Conservation (phyloP, 2,329 filamentous ascomycete species). For the Paraconiothyrium sp. region DNA sequence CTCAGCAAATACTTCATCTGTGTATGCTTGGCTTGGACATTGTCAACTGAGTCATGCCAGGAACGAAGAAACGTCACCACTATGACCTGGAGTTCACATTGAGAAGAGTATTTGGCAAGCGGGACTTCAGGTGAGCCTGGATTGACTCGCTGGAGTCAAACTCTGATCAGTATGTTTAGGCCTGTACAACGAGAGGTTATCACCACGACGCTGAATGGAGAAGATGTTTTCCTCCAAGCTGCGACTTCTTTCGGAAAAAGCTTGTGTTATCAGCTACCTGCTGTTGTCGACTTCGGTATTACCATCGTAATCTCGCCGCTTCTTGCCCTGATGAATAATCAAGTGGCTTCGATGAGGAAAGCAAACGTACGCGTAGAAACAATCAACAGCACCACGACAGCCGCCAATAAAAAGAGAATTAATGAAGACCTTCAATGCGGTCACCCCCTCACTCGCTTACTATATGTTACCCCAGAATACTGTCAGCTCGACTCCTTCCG, state of each 20-base stretch:
- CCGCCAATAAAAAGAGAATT: constrained; percentile 71
- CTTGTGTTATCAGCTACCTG: constrained; percentile 90
- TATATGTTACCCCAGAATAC: constrained; percentile 94
- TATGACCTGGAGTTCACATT: constrained; percentile 78
- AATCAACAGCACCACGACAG: constrained; percentile 83
- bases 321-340: constrained; percentile 93
- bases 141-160: too few species aligned
- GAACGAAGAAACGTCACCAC: constrained; percentile 39
- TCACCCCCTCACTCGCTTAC: constrained; percentile 81
- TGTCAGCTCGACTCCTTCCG: constrained; percentile 83
- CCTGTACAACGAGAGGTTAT: constrained; percentile 91
- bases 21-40: neutral
- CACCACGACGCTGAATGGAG: constrained; percentile 77
- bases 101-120: constrained; percentile 76
- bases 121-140: constrained; percentile 71
- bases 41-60: constrained; percentile 36
- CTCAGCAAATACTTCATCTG: neutral
- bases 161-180: constrained; percentile 55
- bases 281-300: constrained; percentile 86
- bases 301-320: constrained; percentile 91
- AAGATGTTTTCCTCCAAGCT: constrained; percentile 94
- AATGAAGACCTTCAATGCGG: constrained; percentile 85
- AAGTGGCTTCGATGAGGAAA: constrained; percentile 80
- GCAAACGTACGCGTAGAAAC: constrained; percentile 82
- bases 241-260: constrained; percentile 93